Base-by-base conservation (phyloP, 345 rosid species). In the Mercurialis annua region DNA sequence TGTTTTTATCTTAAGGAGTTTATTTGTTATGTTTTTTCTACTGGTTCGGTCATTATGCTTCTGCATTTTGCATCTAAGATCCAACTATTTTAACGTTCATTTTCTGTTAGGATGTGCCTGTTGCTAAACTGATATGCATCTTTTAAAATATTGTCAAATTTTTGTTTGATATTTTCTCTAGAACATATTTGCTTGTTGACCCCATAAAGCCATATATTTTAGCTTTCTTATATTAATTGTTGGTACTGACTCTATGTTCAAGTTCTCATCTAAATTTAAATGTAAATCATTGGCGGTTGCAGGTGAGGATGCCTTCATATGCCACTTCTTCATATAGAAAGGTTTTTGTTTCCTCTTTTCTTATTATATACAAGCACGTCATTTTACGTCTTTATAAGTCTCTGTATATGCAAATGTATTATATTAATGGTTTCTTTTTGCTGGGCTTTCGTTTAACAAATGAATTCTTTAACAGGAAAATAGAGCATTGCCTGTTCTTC, bases 401-500 rank as follows among this genome's bases (percentile, higher is more conserved):
- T 10, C 12, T 68, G 27, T 21, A 29, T 38, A 5, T 66, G 40
- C 1, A 5, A 10, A 6, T 40, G 21, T 10, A 50, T 40, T 10
- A 38, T 51, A 6, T 6, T 52, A 52, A 0, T 14, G 6, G 4
- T 51, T 12, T 47, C 12, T 7, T 20, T 16, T 20, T 16, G 33
- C n/a, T 34, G 17, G 5, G 14, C 18, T 51, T 33, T 1, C 27
- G 29, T 50, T 23, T 43, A 15, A 42, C 2, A 48, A 31, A 5
- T 65, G 43, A 76, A 50, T 23, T 68, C 44, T 52, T 61, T 46
- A 21, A 68, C 76, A 93, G 97, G 96, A 85, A 71, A 85, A 82
- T 64, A 83, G 83, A 73, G 89, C 90, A 59, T 49, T 85, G 64
- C 34, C 68, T 62, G 72, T 87, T 70, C 91, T 93, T 59, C 82